These are phyloP conservation scores for Daedaleopsis nitida DNA, from an alignment of 768 basidiomycete species.

Conservation along the genomic window DNA sequence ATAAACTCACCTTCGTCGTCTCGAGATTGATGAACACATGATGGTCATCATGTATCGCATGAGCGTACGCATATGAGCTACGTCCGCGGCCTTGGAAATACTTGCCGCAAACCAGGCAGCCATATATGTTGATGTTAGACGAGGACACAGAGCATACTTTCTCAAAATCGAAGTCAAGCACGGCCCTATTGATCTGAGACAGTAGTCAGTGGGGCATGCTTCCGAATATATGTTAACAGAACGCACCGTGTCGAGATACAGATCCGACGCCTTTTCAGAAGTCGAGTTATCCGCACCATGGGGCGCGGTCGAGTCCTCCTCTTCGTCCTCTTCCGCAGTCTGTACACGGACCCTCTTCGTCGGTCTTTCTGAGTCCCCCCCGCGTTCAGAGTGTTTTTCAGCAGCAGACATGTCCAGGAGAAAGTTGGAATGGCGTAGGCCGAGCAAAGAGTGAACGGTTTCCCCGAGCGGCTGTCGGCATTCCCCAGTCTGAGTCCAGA, in stretches of 20 bases:
- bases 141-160: slow-evolving; percentile 97
- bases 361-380: slow-evolving; percentile 15
- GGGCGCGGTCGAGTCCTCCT: slow-evolving; percentile 22
- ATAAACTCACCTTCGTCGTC: slow-evolving; percentile 77
- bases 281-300: slow-evolving; percentile 22
- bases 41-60: slow-evolving; percentile 97
- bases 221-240: neutral
- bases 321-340: slow-evolving; percentile 23
- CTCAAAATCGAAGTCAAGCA: slow-evolving; percentile 98
- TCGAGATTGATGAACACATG: slow-evolving; percentile 97
- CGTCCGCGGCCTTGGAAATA: slow-evolving; percentile 98
- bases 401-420: neutral
- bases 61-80: slow-evolving; percentile 92
- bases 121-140: slow-evolving; percentile 96
- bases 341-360: slow-evolving; percentile 27
- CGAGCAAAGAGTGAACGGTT: neutral
- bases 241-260: slow-evolving; percentile 92
- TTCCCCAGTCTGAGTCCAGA: neutral
- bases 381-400: slow-evolving; percentile 1
- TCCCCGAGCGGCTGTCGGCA: neutral
- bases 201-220: neutral
- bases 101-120: slow-evolving; percentile 96
- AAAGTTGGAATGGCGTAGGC: too few species aligned
- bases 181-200: slow-evolving; percentile 80
- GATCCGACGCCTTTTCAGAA: slow-evolving; percentile 63